These are phyloP conservation scores for Neurospora cerealis DNA, from an alignment of 495 filamentous ascomycete species.

Conservation along the genomic window DNA sequence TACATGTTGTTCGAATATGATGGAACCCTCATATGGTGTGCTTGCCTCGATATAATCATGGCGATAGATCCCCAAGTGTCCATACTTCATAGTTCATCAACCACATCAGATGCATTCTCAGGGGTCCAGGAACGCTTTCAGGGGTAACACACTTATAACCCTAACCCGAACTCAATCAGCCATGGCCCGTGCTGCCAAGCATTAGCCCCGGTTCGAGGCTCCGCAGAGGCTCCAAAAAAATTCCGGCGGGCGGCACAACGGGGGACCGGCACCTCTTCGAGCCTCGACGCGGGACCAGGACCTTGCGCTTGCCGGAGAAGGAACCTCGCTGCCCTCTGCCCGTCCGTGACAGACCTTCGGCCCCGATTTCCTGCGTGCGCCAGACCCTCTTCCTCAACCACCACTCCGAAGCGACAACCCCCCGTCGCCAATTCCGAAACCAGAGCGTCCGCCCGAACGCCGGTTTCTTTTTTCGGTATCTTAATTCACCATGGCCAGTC, in stretches of 20 bases:
- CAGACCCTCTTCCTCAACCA: background rate
- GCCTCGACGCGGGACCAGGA: background rate
- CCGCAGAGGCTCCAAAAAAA: background rate
- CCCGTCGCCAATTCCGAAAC: background rate
- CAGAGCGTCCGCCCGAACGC: background rate
- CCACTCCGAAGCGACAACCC: background rate
- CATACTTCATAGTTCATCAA: background rate
- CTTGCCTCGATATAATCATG: background rate
- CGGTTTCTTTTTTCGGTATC: background rate
- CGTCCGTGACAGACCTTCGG: background rate
- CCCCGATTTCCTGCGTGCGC: background rate
- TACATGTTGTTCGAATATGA: background rate
- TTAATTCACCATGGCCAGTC: slow-evolving; percentile 17
- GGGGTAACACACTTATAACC: background rate
- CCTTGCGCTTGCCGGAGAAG: background rate
- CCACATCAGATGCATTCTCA: background rate
- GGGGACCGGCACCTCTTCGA: background rate
- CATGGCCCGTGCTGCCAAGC: background rate
- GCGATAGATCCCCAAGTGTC: background rate
- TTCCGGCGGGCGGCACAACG: background rate
- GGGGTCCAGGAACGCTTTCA: background rate
- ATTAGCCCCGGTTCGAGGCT: background rate
- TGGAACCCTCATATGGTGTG: background rate
- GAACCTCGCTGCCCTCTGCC: background rate
- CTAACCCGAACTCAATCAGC: background rate